These are phyloP conservation scores for Phaffia australis DNA, from an alignment of 768 basidiomycete species.

Conservation along the genomic window DNA sequence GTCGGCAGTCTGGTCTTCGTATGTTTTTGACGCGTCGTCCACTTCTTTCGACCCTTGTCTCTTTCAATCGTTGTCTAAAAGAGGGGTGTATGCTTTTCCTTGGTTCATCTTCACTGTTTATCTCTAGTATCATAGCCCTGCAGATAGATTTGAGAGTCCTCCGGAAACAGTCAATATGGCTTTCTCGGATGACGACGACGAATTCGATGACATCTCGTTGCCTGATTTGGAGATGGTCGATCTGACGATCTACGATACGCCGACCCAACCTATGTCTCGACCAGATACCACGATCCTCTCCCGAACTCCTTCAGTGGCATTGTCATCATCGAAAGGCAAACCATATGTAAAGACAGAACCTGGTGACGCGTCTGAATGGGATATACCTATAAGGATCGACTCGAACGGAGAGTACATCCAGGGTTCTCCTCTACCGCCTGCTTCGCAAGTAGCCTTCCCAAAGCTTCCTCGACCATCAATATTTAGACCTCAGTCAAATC, in stretches of 20 bases:
- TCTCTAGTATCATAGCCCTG: too few relatives aligned
- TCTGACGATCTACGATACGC: slow-evolving; percentile 1
- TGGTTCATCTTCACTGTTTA: too few relatives aligned
- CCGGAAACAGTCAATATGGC: too few relatives aligned
- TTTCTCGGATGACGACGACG: neutral
- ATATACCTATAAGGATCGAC: slow-evolving; percentile 2
- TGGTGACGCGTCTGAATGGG: slow-evolving; percentile 3
- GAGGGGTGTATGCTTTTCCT: too few relatives aligned
- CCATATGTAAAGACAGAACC: neutral
- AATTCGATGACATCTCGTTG: slow-evolving; percentile 3
- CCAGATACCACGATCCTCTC: neutral
- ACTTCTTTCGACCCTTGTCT: too few relatives aligned
- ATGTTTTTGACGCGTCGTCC: too few relatives aligned
- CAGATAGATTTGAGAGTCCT: too few relatives aligned
- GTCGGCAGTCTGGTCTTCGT: too few relatives aligned
- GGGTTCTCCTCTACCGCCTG: neutral
- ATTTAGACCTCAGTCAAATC: neutral
- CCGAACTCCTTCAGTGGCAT: neutral
- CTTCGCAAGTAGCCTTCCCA: neutral
- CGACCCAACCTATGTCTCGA: neutral
- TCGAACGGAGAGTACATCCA: neutral
- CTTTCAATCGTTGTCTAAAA: too few relatives aligned
- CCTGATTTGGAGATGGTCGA: slow-evolving; percentile 5
- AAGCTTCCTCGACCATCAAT: slow-evolving; percentile 1
- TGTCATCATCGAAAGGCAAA: neutral